Conservation (phyloP, 2,329 filamentous ascomycete genomes). For the Fusarium nanum region DNA sequence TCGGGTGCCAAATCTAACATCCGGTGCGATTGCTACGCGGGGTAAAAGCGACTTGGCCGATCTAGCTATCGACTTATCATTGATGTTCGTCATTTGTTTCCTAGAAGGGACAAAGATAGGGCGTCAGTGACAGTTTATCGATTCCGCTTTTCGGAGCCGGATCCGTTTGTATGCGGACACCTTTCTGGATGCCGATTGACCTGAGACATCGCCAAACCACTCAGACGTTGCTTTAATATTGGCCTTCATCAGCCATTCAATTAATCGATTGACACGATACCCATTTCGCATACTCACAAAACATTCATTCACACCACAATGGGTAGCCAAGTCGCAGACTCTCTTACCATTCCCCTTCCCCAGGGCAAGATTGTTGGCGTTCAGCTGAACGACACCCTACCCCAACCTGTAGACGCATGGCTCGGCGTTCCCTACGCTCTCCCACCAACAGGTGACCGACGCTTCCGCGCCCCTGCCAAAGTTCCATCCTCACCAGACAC, state of each 20-base stretch:
- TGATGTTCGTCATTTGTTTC: background rate
- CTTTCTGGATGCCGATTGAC: conserved; percentile 27
- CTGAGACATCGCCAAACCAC: background rate
- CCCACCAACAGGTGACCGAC: conserved; percentile 58
- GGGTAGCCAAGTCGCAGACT: conserved; percentile 23
- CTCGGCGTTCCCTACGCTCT: conserved; percentile 62
- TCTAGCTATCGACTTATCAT: background rate
- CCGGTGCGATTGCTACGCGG: conserved; percentile 21
- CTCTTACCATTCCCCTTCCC: conserved; percentile 29
- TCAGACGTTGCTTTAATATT: background rate
- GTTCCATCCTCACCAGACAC: conserved; percentile 44
- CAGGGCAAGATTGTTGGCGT: conserved; percentile 42
- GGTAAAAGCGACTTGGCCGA: conserved; percentile 20
- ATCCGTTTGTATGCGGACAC: conserved; percentile 9
- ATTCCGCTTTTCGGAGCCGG: conserved; percentile 15
- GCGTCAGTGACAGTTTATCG: background rate
- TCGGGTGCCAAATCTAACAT: conserved; percentile 25
- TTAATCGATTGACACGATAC: no score
- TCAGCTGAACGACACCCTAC: conserved; percentile 31
- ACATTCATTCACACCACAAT: conserved; percentile 17
- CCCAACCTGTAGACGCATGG: conserved; percentile 55
- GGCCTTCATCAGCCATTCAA: conserved; percentile 6
- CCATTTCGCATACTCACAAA: background rate
- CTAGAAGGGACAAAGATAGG: conserved; percentile 1
- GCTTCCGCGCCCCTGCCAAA: conserved; percentile 55